Evolutionary conservation across 2,329 filamentous ascomycete species (phyloP), one percentile per base, ranked within the genome.

Genomic region (Macrophomina tecta): DNA sequence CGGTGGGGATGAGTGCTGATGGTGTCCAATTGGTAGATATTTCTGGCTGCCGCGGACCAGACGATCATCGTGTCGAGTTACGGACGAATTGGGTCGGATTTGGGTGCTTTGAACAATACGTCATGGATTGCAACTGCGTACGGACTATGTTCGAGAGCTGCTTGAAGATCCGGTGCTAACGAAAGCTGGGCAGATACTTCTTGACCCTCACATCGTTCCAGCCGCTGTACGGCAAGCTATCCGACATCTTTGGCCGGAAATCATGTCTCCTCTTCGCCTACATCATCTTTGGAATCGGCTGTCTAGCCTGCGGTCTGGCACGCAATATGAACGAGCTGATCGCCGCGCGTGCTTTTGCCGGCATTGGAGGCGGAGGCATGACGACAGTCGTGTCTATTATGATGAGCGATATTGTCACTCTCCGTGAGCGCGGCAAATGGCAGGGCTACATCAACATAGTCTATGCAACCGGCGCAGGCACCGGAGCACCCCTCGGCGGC

Each of bases 21-120:
- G 14, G 48, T 73, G 16, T 11, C 34, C 18, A 14, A 11, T 16
- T 30, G 45, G 32, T 45, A 91, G 89, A 81, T 93, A 48, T 92
- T 91, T 74, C 82, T 94, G 7, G 85, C 89, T 23, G 90, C 91
- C 4, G 84, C 90, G 61, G 91, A 94, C 74, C 90, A 93, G 76
- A 92, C 92, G 0, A 87, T 94, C 64, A 89, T 91, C 36, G 87
- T 94, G 58, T 88, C 88, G n/a, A 89, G 86, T n/a, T 93, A 93
- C 76, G 90, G 90, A 60, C 87, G 85, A 69, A 94, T 94, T 72
- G 91, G 91, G 11, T 91, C 86, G 66, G 91, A 94, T 69, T 80
- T 94, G 34, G 83, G 91, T 62, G 90, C 91, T 1, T 82, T 94
- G 63, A 92, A 90, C 74, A 87, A 86, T 70, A 92, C 90, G 4